phyloP scores from a whole-genome alignment of 2,329 filamentous ascomycete genomes.

The Xylariomycetidae sp. region DNA sequence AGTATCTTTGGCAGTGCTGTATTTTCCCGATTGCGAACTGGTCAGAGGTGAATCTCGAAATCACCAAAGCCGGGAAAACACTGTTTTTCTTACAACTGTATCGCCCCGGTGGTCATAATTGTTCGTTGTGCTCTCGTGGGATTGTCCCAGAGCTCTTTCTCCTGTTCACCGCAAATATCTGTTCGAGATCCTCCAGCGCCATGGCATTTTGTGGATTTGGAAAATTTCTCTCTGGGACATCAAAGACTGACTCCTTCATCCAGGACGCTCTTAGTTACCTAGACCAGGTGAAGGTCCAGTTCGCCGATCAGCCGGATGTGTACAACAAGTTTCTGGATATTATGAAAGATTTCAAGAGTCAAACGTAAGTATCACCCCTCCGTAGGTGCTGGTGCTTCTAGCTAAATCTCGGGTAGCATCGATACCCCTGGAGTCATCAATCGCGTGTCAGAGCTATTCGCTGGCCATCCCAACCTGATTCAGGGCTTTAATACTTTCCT shows the following conservation, averaged over 20 bases:
- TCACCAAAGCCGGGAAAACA: too few species aligned
- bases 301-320: constrained; percentile 92
- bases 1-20: too few species aligned
- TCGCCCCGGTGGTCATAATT: too few species aligned
- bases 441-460: constrained; percentile 90
- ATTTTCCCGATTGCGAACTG: too few species aligned
- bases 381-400: too few species aligned
- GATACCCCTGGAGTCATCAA: constrained; percentile 98
- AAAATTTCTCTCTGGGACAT: constrained; percentile 1
- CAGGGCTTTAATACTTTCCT: constrained; percentile 98
- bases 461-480: constrained; percentile 90
- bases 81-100: too few species aligned
- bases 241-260: constrained; percentile 20
- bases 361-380: constrained; percentile 60
- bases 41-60: too few species aligned
- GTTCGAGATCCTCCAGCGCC: too few species aligned
- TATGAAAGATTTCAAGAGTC: constrained; percentile 99
- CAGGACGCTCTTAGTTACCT: constrained; percentile 84
- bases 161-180: not conserved
- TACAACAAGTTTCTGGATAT: constrained; percentile 97
- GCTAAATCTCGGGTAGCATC: constrained; percentile 55
- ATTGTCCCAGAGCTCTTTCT: not conserved
- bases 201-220: too few species aligned
- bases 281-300: constrained; percentile 97
- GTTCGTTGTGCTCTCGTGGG: too few species aligned